Percentiles rank a stretch among this genome's conserved stretches.
Conservation (phyloP, 768 basidiomycete species). For the Russula sp. region DNA sequence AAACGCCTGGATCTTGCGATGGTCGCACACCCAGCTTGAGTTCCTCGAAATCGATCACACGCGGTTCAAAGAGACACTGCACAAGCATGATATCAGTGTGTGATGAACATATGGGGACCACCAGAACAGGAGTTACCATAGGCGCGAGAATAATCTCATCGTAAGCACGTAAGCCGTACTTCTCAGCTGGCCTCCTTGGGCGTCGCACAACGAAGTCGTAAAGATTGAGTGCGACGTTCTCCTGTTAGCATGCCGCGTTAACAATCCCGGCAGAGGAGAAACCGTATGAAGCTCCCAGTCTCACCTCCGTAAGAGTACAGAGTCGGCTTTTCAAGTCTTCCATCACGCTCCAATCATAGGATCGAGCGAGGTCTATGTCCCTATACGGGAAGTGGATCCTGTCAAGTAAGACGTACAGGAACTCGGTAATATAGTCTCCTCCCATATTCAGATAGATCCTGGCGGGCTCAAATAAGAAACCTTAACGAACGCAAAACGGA, state of each 20-base stretch:
- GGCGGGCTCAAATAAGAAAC: neutral
- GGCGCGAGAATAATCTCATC: conserved; percentile 94
- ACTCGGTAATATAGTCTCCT: conserved; percentile 92
- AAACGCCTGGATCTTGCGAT: conserved; percentile 50
- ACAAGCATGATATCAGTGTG: neutral
- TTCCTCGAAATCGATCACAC: conserved; percentile 82
- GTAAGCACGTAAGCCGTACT: conserved; percentile 85
- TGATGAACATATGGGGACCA: neutral
- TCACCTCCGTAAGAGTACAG: conserved; percentile 83
- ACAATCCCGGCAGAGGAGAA: neutral
- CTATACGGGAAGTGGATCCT: conserved; percentile 85
- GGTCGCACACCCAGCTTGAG: conserved; percentile 50
- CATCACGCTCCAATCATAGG: conserved; percentile 87
- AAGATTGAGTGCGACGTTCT: conserved; percentile 80
- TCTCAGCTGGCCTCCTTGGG: conserved; percentile 69
- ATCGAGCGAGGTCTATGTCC: conserved; percentile 65
- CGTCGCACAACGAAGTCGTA: conserved; percentile 85
- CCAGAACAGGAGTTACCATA: conserved; percentile 53
- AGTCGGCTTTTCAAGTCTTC: conserved; percentile 83
- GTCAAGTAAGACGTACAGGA: conserved; percentile 70
- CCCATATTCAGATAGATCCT: conserved; percentile 83
- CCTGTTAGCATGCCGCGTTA: conserved; percentile 37
- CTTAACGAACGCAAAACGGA: neutral
- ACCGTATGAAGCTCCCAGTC: conserved; percentile 21
- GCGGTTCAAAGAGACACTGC: conserved; percentile 89